Conservation (phyloP, 116 monocot species). For the Papilionanthe hybrid region DNA sequence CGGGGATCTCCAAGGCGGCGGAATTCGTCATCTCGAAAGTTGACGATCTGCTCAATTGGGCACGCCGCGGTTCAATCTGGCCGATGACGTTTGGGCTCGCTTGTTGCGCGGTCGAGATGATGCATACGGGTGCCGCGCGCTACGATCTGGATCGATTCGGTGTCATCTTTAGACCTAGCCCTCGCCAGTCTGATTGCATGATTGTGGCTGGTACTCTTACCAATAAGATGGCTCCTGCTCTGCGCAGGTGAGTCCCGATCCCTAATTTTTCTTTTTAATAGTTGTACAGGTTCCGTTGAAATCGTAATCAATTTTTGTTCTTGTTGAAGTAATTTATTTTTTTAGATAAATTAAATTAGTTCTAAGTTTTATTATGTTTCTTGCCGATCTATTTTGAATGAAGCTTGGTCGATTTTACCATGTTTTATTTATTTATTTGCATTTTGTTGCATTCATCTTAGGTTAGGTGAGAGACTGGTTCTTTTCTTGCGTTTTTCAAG, state of each 20-base stretch:
- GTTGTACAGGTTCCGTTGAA: neutral
- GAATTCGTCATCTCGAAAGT: conserved; percentile 96
- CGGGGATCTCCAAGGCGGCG: conserved; percentile 74
- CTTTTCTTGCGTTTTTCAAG: neutral
- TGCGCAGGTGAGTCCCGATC: conserved; percentile 54
- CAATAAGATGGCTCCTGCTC: conserved; percentile 98
- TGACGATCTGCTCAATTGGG: conserved; percentile 93
- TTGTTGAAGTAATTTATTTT: neutral
- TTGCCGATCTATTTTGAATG: neutral
- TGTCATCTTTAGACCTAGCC: conserved; percentile 89
- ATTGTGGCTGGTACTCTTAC: conserved; percentile 96
- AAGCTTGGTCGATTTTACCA: neutral
- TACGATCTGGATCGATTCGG: conserved; percentile 96
- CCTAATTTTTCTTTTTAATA: neutral
- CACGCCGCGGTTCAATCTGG: conserved; percentile 87
- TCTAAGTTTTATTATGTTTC: neutral
- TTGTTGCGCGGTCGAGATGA: conserved; percentile 99
- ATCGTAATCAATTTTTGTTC: neutral
- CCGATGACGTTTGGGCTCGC: conserved; percentile 97
- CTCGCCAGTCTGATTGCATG: conserved; percentile 97
- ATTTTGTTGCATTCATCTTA: neutral
- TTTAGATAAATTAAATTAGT: neutral
- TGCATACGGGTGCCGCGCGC: conserved; percentile 81
- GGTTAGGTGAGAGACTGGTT: neutral
- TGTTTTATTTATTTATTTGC: neutral